Evolutionary conservation across 2,329 filamentous ascomycete species (phyloP), one percentile per base, ranked within the genome.

Genomic region (Trichophyton benhamiae): DNA sequence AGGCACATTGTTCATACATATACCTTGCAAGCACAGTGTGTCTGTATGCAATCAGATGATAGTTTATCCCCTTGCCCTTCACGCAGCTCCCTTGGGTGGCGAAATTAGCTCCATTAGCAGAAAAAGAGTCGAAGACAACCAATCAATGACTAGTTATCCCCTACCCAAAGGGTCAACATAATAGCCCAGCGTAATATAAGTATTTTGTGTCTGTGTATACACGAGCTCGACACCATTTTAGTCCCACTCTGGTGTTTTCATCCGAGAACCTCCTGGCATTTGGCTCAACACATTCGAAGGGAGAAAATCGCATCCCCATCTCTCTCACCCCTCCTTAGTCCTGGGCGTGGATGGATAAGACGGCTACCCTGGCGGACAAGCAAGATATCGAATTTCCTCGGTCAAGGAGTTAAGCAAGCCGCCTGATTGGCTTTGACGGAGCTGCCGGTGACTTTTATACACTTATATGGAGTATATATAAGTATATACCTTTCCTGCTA

Each of bases 371-470:
- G 27, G 52, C 7, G n/a, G 30, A n/a, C 13, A n/a, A 33, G 48
- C 20, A 53, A 5, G 15, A 38, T 36, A 33, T 55, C 30, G 52
- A 33, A 55, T 5, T 20, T 38, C 27, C 48, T 36, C 7, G 7
- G 25, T 17, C n/a, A 15, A 33, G 6, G 27, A 15, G 52, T 20
- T 11, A 55, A 55, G 5, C 25, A 36, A 20, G 9, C 52, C 11
- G 8, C 33, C 13, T 55, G 15, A 55, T 55, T 55, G 49, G 49
- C 17, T 8, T 33, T 9, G 13, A 33, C 27, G 27, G 27, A 15
- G 52, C 52, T 55, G 52, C 52, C 27, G 52, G 52, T 55, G 52
- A 55, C 52, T 55, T 55, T 36, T 55, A 55, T 27, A 55, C 38
- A 27, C 33, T 38, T 13, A 30, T 27, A 27, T 30, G 27, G 27